Evolutionary conservation across 2,329 filamentous ascomycete species (phyloP).

Genomic region (Calonectria ilicicola): DNA sequence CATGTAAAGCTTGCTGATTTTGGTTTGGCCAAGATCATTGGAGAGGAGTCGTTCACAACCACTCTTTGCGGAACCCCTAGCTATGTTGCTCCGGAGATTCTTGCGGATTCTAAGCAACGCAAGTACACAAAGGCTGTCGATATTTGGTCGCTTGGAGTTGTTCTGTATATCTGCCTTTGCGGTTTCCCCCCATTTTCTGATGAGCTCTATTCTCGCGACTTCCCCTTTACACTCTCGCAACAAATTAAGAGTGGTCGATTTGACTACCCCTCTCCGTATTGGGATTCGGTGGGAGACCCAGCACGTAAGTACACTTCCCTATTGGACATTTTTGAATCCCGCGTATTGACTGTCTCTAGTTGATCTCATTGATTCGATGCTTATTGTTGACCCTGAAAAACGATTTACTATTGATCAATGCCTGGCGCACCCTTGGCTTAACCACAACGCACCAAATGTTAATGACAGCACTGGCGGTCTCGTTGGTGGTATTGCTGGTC

Average conservation of each 20-base stretch:
- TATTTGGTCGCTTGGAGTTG: conserved; percentile 96
- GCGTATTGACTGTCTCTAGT: conserved; percentile 56
- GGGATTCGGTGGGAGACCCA: conserved; percentile 72
- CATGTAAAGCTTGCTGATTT: conserved; percentile 96
- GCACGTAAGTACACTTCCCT: conserved; percentile 65
- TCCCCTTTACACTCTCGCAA: conserved; percentile 89
- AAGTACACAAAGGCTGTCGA: conserved; percentile 97
- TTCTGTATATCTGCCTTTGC: conserved; percentile 96
- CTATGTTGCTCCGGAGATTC: conserved; percentile 95
- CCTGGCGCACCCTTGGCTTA: conserved; percentile 91
- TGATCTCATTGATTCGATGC: conserved; percentile 94
- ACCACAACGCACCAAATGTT: conserved; percentile 67
- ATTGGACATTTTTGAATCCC: not conserved
- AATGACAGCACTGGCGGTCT: conserved; percentile 93
- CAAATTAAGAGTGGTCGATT: conserved; percentile 92
- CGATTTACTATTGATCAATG: conserved; percentile 93
- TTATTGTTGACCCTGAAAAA: conserved; percentile 86
- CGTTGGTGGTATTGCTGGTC: conserved; percentile 83
- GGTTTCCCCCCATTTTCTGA: conserved; percentile 98
- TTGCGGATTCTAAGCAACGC: conserved; percentile 83
- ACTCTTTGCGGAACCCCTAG: conserved; percentile 97
- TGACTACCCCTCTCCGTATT: conserved; percentile 96
- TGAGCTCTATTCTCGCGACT: conserved; percentile 84
- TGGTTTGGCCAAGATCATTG: conserved; percentile 97
- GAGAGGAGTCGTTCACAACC: conserved; percentile 97